A percentile compares a stretch with the other conserved stretches of the same genome.
Conservation (phyloP, 176 grass and related monocot genomes). For the Zoysia pacifica region DNA sequence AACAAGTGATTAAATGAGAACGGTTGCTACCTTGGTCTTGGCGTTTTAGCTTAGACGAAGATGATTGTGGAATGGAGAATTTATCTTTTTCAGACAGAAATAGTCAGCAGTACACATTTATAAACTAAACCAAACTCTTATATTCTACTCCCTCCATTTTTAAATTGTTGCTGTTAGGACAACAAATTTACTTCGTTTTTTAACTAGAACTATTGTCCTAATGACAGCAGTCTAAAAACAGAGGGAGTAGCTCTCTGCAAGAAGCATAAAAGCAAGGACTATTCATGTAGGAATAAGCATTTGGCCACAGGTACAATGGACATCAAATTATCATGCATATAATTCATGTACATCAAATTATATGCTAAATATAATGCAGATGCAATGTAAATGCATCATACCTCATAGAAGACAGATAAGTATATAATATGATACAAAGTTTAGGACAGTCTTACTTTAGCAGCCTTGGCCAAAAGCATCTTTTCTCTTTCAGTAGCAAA, state of each 20-base stretch:
- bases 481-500: constrained; percentile 93
- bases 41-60: too few species aligned
- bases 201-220: too few species aligned
- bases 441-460: constrained; percentile 60
- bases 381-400: not conserved
- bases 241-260: not conserved
- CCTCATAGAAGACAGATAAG: not conserved
- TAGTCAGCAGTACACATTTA: not conserved
- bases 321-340: constrained; percentile 5
- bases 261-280: not conserved
- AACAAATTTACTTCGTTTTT: too few species aligned
- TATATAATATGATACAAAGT: constrained; percentile 6
- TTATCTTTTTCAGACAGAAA: not conserved
- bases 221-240: too few species aligned
- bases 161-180: too few species aligned
- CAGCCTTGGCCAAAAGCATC: constrained; percentile 68
- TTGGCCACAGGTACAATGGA: not conserved
- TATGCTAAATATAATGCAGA: not conserved
- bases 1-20: too few species aligned
- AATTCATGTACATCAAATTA: not conserved
- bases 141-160: not conserved
- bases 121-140: constrained; percentile 1
- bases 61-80: too few species aligned
- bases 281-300: not conserved
- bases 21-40: too few species aligned